Conservation (phyloP, 78 protist species). For the Speleostelium caveatum region DNA sequence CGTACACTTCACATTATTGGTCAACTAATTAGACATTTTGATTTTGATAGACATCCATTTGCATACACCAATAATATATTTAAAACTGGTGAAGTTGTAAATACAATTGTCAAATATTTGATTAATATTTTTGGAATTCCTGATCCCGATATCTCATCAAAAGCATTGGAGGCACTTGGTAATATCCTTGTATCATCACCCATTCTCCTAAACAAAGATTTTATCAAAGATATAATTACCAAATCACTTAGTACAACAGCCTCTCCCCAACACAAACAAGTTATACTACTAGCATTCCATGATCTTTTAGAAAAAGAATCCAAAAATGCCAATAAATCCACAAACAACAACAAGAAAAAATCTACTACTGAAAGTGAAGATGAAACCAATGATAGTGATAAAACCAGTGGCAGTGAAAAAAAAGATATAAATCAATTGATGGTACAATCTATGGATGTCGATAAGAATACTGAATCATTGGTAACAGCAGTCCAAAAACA, state of each 20-base stretch:
- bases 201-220: constrained; percentile 13
- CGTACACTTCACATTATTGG: constrained; percentile 35
- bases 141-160: constrained; percentile 41
- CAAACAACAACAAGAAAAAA: neutral
- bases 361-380: neutral
- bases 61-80: neutral
- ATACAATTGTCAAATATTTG: constrained; percentile 1
- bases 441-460: constrained; percentile 16
- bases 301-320: constrained; percentile 55
- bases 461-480: constrained; percentile 18
- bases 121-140: neutral
- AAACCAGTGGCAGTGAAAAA: neutral
- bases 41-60: constrained; percentile 10
- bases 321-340: neutral
- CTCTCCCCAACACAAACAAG: constrained; percentile 23
- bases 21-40: constrained; percentile 31
- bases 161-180: constrained; percentile 61
- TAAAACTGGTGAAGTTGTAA: neutral
- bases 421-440: neutral
- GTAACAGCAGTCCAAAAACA: constrained; percentile 64
- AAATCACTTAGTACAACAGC: constrained; percentile 10
- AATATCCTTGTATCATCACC: constrained; percentile 54
- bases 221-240: constrained; percentile 7
- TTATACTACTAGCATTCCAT: constrained; percentile 6
- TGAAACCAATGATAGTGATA: neutral